Evolutionary conservation across 371 early-diverging fungal genomes (phyloP).

Genomic region (Mucor plumbeus): DNA sequence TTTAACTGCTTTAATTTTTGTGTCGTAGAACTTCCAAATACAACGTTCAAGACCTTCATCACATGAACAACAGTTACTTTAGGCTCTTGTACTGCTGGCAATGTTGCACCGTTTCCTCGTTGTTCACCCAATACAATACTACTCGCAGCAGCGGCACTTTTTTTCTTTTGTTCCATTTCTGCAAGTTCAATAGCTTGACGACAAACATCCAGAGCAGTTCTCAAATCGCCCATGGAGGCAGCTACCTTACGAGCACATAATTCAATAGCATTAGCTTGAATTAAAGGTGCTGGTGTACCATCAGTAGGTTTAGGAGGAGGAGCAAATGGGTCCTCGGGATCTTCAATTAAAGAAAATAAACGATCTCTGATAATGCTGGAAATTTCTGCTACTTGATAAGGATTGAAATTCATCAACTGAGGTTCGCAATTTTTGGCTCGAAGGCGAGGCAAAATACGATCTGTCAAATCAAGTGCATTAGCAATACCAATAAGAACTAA

Average conservation of each 20-base stretch:
- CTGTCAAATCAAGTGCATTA: constrained; percentile 92
- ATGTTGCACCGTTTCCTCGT: constrained; percentile 15
- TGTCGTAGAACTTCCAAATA: constrained; percentile 68
- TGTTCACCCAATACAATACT: constrained; percentile 33
- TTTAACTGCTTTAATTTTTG: constrained; percentile 72
- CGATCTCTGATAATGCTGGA: constrained; percentile 84
- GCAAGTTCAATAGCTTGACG: constrained; percentile 84
- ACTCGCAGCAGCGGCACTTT: not conserved
- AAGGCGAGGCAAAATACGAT: constrained; percentile 88
- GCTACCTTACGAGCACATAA: constrained; percentile 93
- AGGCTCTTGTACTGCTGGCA: constrained; percentile 37
- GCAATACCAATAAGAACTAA: constrained; percentile 93
- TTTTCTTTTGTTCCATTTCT: constrained; percentile 67
- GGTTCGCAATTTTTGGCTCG: constrained; percentile 84
- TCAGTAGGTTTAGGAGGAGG: constrained; percentile 17
- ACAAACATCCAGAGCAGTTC: constrained; percentile 92
- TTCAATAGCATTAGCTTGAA: constrained; percentile 89
- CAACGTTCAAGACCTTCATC: constrained; percentile 67
- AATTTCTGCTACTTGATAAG: constrained; percentile 85
- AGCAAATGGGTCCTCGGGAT: constrained; percentile 23
- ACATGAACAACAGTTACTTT: constrained; percentile 85
- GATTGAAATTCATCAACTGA: constrained; percentile 80
- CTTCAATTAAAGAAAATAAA: constrained; percentile 53
- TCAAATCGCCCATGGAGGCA: constrained; percentile 87
- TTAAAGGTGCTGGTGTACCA: constrained; percentile 53